Evolutionary conservation across 108 stramenopile genomes (phyloP).

Genomic region (Skeletonema marinoi): DNA sequence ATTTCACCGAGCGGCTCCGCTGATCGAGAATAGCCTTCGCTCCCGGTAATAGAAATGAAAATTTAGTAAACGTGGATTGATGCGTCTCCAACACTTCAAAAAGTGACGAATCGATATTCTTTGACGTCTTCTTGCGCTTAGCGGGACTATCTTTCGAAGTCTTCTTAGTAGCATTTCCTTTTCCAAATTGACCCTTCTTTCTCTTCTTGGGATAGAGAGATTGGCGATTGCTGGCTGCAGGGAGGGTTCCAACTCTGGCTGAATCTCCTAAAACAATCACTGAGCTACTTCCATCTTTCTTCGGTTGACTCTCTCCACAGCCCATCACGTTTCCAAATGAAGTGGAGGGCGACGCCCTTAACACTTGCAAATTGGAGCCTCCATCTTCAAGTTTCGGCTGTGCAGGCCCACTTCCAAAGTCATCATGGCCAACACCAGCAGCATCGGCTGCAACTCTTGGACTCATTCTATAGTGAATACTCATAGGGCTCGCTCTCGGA

Average conservation of each 20-base stretch:
- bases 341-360: constrained; percentile 33
- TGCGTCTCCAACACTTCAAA: constrained; percentile 61
- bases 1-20: not conserved
- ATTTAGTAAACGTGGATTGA: constrained; percentile 44
- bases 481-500: constrained; percentile 18
- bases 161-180: not conserved
- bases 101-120: constrained; percentile 44
- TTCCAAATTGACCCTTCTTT: not conserved
- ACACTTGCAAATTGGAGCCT: constrained; percentile 24
- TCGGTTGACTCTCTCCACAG: not conserved
- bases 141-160: not conserved
- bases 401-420: constrained; percentile 16
- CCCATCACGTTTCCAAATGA: constrained; percentile 29
- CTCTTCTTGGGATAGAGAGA: not conserved
- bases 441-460: not conserved
- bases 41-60: constrained; percentile 75
- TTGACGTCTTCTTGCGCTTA: constrained; percentile 3
- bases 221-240: not conserved
- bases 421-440: constrained; percentile 11
- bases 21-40: constrained; percentile 54
- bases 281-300: not conserved
- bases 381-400: constrained; percentile 8
- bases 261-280: constrained; percentile 23
- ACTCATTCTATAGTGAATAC: constrained; percentile 15
- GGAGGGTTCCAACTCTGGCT: constrained; percentile 9